phyloP scores from a whole-genome alignment of 192 early-diverging fungal genomes.

The Coemansia sp. region DNA sequence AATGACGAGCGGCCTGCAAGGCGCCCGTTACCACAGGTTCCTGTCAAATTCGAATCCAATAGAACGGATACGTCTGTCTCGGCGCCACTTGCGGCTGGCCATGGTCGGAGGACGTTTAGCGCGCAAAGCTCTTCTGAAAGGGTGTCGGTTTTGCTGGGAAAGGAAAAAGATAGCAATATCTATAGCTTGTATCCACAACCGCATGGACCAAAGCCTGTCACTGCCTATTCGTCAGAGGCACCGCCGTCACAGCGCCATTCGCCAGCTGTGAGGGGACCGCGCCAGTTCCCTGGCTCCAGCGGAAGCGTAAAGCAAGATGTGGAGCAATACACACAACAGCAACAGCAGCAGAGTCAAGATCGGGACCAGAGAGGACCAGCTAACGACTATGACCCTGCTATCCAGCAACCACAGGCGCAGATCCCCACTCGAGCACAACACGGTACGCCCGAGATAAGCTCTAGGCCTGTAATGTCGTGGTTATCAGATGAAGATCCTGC shows the following conservation, averaged over 20 bases:
- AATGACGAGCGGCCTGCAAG: background rate
- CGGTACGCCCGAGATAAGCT: conserved; percentile 9
- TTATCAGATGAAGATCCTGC: conserved; percentile 42
- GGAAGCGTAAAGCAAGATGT: background rate
- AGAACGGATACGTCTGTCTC: background rate
- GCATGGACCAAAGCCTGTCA: background rate
- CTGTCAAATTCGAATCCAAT: background rate
- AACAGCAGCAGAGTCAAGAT: background rate
- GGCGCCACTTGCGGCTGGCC: background rate
- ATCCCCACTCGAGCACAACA: background rate
- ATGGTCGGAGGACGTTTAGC: background rate
- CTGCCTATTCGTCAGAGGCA: background rate
- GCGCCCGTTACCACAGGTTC: conserved; percentile 6
- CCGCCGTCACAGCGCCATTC: background rate
- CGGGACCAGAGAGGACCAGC: background rate
- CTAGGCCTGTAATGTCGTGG: conserved; percentile 21
- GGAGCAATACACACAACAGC: background rate
- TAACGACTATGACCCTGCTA: background rate
- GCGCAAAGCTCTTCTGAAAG: background rate
- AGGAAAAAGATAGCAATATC: background rate
- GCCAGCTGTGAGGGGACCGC: conserved; percentile 3
- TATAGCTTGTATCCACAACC: conserved; percentile 1
- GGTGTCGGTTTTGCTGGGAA: background rate
- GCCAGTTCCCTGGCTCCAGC: background rate
- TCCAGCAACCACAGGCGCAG: background rate